Evolutionary conservation across 768 basidiomycete genomes (phyloP), one percentile per base, ranked within the genome.

Genomic region (Macrolepiota dolichaula): DNA sequence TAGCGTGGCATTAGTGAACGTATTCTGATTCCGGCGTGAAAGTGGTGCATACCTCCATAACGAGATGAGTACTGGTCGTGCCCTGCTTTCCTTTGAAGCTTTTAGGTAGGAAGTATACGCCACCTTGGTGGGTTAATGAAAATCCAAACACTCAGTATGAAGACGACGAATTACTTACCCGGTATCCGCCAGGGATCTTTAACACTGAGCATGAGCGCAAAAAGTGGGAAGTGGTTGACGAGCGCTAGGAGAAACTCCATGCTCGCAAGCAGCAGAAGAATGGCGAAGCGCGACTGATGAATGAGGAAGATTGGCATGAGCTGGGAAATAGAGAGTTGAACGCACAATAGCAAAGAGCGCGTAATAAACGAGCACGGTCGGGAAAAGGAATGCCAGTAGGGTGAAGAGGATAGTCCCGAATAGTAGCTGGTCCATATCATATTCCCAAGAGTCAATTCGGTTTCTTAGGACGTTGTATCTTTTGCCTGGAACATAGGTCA

Each of bases 191-290:
- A 80, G 1, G 93, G 87, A 68, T 96, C 93, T 71, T 98, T 97
- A 7, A 86, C 65, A 27, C 92, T 79, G 32, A 98, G 71, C 82
- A 96, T 86, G 29, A 98, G 71, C 0, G 89, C 89, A 71, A 98
- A 98, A 2, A 98, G 76, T 1, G 96, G 95, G 64, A 97, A 97
- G 64, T 94, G 88, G 63, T 97, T 96, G 79, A 98, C 84, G 64
- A 94, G 87, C 0, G 86, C 87, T 24, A 95, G 76, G 1, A 81
- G 72, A 0, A 84, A 85, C 65, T 91, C 86, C 32, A 94, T 72
- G 7, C 70, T 70, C 0, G 86, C 88, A 65, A 92, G 85, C 1
- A 86, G 62, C 1, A 82, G 64, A 11, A 94, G 80, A 5, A 85
- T 78, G 2, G 70, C 76, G 0, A 75, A 61, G 29, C 72, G 72